Percentiles rank a stretch among this genome's conserved stretches.
phyloP scores from a whole-genome alignment of 2,329 filamentous ascomycete species.

The Plectosphaerella plurivora region DNA sequence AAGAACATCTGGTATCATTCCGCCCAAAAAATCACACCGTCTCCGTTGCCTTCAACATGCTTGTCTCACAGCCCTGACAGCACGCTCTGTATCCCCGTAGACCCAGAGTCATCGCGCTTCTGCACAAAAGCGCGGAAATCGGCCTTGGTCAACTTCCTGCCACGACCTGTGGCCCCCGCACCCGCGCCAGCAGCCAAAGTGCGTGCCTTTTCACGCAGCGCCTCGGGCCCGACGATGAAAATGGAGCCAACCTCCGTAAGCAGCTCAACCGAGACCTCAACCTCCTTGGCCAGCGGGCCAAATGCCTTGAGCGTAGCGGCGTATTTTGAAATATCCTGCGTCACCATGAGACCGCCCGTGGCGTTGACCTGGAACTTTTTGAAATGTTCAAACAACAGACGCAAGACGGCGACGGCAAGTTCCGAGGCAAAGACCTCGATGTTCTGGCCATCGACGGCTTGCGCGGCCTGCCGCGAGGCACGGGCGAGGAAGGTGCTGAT shows the following conservation, averaged over 20 bases:
- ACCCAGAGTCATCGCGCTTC: constrained; percentile 78
- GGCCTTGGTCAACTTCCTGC: constrained; percentile 57
- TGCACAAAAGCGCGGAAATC: constrained; percentile 82
- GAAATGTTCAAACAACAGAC: constrained; percentile 84
- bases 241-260: constrained; percentile 90
- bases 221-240: constrained; percentile 87
- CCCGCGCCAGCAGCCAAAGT: constrained; percentile 41
- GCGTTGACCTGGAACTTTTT: constrained; percentile 92
- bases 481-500: constrained; percentile 77
- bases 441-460: constrained; percentile 78
- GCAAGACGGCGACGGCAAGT: constrained; percentile 72
- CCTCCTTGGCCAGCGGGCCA: constrained; percentile 63
- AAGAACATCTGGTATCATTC: background rate
- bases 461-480: constrained; percentile 56
- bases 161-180: constrained; percentile 22
- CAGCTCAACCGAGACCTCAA: constrained; percentile 70
- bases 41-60: background rate
- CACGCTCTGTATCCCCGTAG: constrained; percentile 77
- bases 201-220: constrained; percentile 65
- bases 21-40: background rate
- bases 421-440: constrained; percentile 78
- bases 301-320: constrained; percentile 80
- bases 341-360: constrained; percentile 90
- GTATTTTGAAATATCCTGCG: constrained; percentile 93
- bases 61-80: constrained; percentile 54